Evolutionary conservation across 2,329 filamentous ascomycete genomes (phyloP).

Genomic region (Chrysosphaeria jannelii): DNA sequence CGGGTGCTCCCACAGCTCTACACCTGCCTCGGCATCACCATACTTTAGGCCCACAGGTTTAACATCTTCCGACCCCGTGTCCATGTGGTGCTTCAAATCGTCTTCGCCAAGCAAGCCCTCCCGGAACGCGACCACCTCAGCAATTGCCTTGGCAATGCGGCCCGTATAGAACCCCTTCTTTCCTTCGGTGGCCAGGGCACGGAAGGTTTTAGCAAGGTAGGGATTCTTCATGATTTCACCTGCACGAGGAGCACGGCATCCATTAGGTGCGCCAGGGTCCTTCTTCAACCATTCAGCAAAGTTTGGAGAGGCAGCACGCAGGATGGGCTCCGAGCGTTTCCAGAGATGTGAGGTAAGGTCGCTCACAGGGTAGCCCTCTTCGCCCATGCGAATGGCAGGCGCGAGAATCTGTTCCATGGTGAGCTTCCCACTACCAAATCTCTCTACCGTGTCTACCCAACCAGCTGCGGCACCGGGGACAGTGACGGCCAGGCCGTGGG

Average conservation of each 20-base stretch:
- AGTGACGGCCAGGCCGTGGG: slow-evolving; percentile 53
- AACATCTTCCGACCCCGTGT: slow-evolving; percentile 38
- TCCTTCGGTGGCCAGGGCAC: slow-evolving; percentile 44
- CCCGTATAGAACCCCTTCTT: slow-evolving; percentile 84
- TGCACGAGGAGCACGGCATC: slow-evolving; percentile 40
- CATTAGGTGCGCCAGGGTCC: slow-evolving; percentile 34
- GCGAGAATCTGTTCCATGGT: slow-evolving; percentile 45
- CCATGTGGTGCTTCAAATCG: slow-evolving; percentile 49
- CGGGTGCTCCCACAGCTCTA: slow-evolving; percentile 87
- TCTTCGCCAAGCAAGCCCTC: slow-evolving; percentile 54
- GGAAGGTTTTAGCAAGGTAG: slow-evolving; percentile 52
- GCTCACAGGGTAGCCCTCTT: slow-evolving; percentile 70
- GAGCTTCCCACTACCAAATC: slow-evolving; percentile 69
- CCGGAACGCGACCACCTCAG: slow-evolving; percentile 44
- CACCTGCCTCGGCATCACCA: slow-evolving; percentile 12
- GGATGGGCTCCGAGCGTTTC: slow-evolving; percentile 26
- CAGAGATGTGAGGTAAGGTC: slow-evolving; percentile 52
- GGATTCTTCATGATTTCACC: slow-evolving; percentile 82
- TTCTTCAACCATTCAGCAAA: slow-evolving; percentile 63
- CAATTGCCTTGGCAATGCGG: slow-evolving; percentile 47
- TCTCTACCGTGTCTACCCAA: slow-evolving; percentile 70
- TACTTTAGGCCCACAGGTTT: slow-evolving; percentile 64
- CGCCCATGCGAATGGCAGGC: slow-evolving; percentile 61
- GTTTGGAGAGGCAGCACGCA: slow-evolving; percentile 57
- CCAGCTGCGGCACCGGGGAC: slow-evolving; percentile 76